Base-by-base conservation (phyloP, 2,329 filamentous ascomycete species). In the Alternaria hordeiaustralica region DNA sequence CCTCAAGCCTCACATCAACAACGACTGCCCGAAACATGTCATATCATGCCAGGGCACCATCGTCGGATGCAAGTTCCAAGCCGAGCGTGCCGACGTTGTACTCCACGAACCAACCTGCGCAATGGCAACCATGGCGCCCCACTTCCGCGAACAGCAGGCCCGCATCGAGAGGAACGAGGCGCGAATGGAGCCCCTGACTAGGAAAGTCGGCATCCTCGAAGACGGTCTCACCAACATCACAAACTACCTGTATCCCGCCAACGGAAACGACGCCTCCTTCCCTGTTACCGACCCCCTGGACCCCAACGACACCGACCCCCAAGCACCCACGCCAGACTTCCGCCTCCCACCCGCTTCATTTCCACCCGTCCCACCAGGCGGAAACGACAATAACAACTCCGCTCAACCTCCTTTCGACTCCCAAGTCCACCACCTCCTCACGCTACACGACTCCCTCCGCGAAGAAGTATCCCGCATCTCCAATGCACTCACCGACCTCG, bases 391-490 rank as follows among this genome's bases (percentile, higher is more conserved):
- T 47, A 67, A 66, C 44, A 67, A 67, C 44, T 64, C 71, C 12
- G 64, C 70, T 49, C 75, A 74, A 53, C 76, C 78, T 20, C 82
- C 82, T 6, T 84, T 83, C 70, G 79, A 82, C 63, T 82, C 81
- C 5, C 81, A 83, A 18, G 84, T 86, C 23, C 86, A 87, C 56
- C 88, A 89, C 68, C 82, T 90, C 3, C 83, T 89, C 25, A 87
- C 85, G 3, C 83, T 89, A 54, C 87, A 89, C 71, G 87, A 89
- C 70, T 85, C 84, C 21, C 81, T 90, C 18, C 86, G 88, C 12
- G 86, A 88, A 47, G 87, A 89, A 72, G 84, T 89, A 53, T 79
- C 80, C 18, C 85, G 87, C 53, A 81, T 88, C 26, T 83, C 84
- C 13, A 82, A 84, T 55, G 84, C 86, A 3, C 80, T 90, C 10